These are phyloP conservation scores for Diaporthe eres DNA, from an alignment of 2,329 filamentous ascomycete genomes.

Conservation along the genomic window DNA sequence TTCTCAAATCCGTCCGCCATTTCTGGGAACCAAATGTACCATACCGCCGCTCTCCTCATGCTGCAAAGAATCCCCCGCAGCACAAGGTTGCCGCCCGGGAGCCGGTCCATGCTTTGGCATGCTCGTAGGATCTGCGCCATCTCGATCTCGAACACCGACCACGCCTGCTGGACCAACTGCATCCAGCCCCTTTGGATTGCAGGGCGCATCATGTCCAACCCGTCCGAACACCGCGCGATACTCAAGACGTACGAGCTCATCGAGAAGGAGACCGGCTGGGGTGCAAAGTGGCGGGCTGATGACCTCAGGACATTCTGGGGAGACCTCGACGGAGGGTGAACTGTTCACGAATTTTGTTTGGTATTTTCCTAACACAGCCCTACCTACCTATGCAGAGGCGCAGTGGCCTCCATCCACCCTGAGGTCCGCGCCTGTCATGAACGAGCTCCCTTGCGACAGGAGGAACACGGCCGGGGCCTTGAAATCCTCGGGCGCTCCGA, in stretches of 20 bases:
- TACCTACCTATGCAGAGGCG: constrained; percentile 44
- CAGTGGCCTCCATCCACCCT: constrained; percentile 71
- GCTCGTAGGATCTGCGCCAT: constrained; percentile 69
- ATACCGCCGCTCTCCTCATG: constrained; percentile 68
- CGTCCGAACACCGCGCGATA: constrained; percentile 51
- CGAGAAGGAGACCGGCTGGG: constrained; percentile 32
- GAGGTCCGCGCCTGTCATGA: constrained; percentile 71
- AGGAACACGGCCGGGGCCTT: constrained; percentile 70
- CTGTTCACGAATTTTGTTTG: background rate
- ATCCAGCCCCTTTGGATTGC: constrained; percentile 72
- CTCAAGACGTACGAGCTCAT: constrained; percentile 32
- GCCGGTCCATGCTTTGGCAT: constrained; percentile 65
- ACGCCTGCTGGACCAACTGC: constrained; percentile 69
- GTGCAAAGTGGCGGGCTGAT: constrained; percentile 27
- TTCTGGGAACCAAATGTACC: constrained; percentile 70
- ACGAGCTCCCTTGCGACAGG: constrained; percentile 68
- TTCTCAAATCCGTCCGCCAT: constrained; percentile 69
- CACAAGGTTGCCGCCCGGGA: constrained; percentile 43
- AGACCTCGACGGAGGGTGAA: constrained; percentile 23
- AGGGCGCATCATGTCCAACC: constrained; percentile 67
- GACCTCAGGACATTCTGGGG: constrained; percentile 26
- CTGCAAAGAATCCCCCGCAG: constrained; percentile 58
- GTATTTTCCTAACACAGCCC: constrained; percentile 44
- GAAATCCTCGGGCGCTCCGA: constrained; percentile 70
- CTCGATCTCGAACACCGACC: constrained; percentile 67